These are phyloP conservation scores for Aspergillus oerlinghausenensis DNA, from an alignment of 2,329 filamentous ascomycete species.

Conservation along the genomic window DNA sequence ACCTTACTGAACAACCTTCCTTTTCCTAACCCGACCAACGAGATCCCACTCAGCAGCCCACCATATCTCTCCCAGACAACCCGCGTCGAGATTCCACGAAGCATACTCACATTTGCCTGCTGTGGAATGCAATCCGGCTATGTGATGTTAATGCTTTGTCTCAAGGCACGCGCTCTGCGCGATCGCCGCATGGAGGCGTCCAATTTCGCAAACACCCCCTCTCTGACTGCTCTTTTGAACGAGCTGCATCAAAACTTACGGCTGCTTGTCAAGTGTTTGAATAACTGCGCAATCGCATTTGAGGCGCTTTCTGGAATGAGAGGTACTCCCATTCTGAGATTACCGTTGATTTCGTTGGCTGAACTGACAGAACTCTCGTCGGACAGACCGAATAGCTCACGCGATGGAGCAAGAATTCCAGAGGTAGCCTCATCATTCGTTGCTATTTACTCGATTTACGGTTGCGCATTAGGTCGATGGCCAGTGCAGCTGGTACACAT, in stretches of 20 bases:
- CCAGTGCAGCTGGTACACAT: not conserved
- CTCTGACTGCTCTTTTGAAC: conserved; percentile 12
- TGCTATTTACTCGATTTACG: not conserved
- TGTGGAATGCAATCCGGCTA: conserved; percentile 23
- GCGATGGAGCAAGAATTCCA: conserved; percentile 2
- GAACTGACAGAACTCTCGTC: not conserved
- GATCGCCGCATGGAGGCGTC: not conserved
- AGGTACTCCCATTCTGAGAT: conserved; percentile 5
- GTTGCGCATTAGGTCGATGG: not conserved
- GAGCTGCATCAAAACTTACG: conserved; percentile 18
- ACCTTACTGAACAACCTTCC: conserved; percentile 22
- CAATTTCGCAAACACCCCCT: not conserved
- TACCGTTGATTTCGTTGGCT: not conserved
- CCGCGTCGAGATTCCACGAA: conserved; percentile 16
- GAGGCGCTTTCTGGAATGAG: conserved; percentile 19
- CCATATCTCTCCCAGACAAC: conserved; percentile 2
- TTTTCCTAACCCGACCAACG: conserved; percentile 15
- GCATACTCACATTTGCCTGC: conserved; percentile 26
- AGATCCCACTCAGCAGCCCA: conserved; percentile 2
- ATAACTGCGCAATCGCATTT: conserved; percentile 20
- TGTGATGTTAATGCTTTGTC: conserved; percentile 24
- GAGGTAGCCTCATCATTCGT: not conserved
- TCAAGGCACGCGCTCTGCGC: conserved; percentile 11
- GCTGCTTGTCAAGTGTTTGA: conserved; percentile 13
- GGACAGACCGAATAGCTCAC: not conserved